Percentiles rank a stretch among this genome's conserved stretches.
Conservation (phyloP, 768 basidiomycete genomes). For the Trametes cingulata region DNA sequence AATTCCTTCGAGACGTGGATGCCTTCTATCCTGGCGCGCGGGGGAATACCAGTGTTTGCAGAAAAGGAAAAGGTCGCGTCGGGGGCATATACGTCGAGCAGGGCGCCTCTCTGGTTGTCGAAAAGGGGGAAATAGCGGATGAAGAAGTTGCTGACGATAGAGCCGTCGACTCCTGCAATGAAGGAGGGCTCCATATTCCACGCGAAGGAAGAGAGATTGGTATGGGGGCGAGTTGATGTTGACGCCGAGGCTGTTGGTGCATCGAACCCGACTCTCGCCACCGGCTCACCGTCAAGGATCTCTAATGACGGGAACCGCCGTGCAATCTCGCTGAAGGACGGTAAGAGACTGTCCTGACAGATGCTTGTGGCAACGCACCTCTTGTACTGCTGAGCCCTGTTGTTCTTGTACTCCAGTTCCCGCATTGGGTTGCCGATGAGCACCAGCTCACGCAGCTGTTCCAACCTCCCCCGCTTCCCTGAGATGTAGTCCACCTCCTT, state of each 20-base stretch:
- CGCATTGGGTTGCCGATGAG: conserved; percentile 76
- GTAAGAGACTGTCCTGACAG: background rate
- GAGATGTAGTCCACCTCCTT: conserved; percentile 71
- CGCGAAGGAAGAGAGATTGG: conserved; percentile 76
- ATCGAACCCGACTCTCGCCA: conserved; percentile 80
- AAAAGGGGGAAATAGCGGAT: conserved; percentile 82
- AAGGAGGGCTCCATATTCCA: conserved; percentile 71
- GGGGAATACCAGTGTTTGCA: conserved; percentile 79
- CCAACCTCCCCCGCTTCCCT: conserved; percentile 57
- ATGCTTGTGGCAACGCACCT: conserved; percentile 45
- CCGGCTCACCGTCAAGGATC: conserved; percentile 81
- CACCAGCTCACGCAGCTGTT: conserved; percentile 70
- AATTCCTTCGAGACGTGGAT: conserved; percentile 61
- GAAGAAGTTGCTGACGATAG: conserved; percentile 75
- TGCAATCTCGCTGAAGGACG: conserved; percentile 57
- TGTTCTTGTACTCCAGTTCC: conserved; percentile 56
- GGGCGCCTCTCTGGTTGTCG: conserved; percentile 69
- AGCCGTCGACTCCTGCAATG: conserved; percentile 69
- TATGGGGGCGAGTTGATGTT: conserved; percentile 37
- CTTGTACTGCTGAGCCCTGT: conserved; percentile 63
- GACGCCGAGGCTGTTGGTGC: conserved; percentile 56
- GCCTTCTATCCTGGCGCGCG: conserved; percentile 73
- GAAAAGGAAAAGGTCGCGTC: conserved; percentile 91
- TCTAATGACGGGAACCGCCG: conserved; percentile 80
- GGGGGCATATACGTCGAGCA: conserved; percentile 77